Evolutionary conservation across 305 asterid species (phyloP), one percentile per base, ranked within the genome.

Genomic region (Ilex paraguariensis): DNA sequence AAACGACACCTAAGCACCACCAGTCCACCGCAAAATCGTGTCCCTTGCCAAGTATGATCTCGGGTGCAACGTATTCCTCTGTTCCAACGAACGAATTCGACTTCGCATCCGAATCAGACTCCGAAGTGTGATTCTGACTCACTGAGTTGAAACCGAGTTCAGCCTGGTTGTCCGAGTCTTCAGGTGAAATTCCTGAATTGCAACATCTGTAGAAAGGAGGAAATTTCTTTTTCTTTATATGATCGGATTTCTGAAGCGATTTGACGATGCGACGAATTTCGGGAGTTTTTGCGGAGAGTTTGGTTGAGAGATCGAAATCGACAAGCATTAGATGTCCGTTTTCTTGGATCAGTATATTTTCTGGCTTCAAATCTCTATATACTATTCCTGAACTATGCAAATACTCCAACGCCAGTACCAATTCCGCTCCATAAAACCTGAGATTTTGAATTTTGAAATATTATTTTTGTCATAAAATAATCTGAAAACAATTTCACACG

Each of bases 361-460:
- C 98, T 50, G 98, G 98, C 81, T 91, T 91, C 71, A 89, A 78
- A 78, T 92, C 97, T 77, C 95, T 78, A 75, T 89, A 89, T n/a
- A 87, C 98, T 42, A 92, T 81, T 53, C 95, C 96, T 61, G 74
- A 69, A 57, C 82, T 77, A 68, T 91, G 98, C 32, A 91, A 81
- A 81, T 88, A 80, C 75, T 89, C 97, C 81, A 88, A 70, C 39
- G 90, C 93, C 42, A 91, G 48, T 52, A 91, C 93, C 76, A 91
- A 56, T 68, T 91, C 98, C 32, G 97, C 98, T 0, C 95, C 96
- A 66, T 91, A 91, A 72, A 91, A 91, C 71, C 98, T 91, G 79
- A 33, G 62, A 57, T 9, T 1, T n/a, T 28, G 28, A 21, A 21
- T 21, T 21, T 1, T 21, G 1, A 21, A 21, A 1, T 21, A 21